Evolutionary conservation across 345 rosid genomes (phyloP).

Genomic region (Citrus medica): DNA sequence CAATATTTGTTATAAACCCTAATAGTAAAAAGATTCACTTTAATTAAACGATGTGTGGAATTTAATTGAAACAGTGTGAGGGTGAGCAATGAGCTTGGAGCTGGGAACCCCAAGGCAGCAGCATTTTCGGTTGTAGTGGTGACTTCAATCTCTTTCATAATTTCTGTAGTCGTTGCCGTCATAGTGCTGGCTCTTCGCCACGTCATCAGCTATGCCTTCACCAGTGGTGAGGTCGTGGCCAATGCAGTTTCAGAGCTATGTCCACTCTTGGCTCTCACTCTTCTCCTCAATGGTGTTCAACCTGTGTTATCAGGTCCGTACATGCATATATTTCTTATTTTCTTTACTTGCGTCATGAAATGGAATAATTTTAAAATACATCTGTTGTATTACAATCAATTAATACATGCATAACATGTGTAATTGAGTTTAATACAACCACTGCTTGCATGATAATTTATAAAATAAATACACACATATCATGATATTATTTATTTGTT

Average conservation of each 20-base stretch:
- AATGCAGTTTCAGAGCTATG: conserved; percentile 51
- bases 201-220: conserved; percentile 57
- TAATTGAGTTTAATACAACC: too few relatives aligned
- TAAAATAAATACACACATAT: too few relatives aligned
- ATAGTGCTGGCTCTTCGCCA: conserved; percentile 39
- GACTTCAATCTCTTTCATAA: conserved; percentile 37
- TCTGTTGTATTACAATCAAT: too few relatives aligned
- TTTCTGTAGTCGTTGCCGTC: conserved; percentile 41
- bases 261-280: conserved; percentile 51
- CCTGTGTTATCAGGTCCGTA: conserved; percentile 65
- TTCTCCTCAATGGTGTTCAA: conserved; percentile 49
- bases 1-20: neutral
- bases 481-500: too few relatives aligned
- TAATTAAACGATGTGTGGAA: neutral
- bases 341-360: too few relatives aligned
- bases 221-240: conserved; percentile 49
- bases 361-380: too few relatives aligned
- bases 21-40: neutral
- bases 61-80: conserved; percentile 42
- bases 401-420: too few relatives aligned
- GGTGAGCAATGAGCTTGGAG: conserved; percentile 73
- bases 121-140: conserved; percentile 45
- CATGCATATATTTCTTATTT: neutral
- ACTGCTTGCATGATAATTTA: too few relatives aligned
- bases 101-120: conserved; percentile 65